Evolutionary conservation across 2,329 filamentous ascomycete genomes (phyloP).

Genomic region (Sclerotinia nivalis): DNA sequence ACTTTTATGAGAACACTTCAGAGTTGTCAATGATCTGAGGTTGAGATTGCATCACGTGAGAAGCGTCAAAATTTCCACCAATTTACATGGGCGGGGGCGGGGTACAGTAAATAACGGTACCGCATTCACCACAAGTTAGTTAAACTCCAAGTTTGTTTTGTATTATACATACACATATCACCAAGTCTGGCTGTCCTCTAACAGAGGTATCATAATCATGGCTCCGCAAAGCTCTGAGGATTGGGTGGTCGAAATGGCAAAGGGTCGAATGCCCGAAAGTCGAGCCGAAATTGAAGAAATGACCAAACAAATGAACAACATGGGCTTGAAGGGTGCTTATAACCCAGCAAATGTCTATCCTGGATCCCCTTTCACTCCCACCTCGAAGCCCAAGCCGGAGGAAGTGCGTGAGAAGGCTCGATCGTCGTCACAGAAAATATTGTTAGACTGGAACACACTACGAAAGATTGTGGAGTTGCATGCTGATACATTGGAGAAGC

Average conservation of each 20-base stretch:
- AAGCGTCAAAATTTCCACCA: too few relatives aligned
- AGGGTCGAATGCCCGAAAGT: background rate
- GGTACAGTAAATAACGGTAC: background rate
- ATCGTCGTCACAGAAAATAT: background rate
- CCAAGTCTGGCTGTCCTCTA: background rate
- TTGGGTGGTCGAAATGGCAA: background rate
- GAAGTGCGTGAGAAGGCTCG: background rate
- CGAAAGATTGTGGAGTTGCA: background rate
- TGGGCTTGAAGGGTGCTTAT: conserved; percentile 1
- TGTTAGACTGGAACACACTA: background rate
- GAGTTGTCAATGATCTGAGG: too few relatives aligned
- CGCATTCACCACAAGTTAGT: too few relatives aligned
- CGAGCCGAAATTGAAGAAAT: background rate
- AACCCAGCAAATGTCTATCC: background rate
- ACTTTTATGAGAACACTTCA: too few relatives aligned
- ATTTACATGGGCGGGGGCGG: background rate
- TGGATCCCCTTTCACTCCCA: background rate
- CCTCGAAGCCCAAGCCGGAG: background rate
- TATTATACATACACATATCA: background rate
- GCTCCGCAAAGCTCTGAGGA: background rate
- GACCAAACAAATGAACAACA: background rate
- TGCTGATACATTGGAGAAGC: background rate
- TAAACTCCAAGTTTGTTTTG: background rate
- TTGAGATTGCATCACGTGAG: too few relatives aligned
- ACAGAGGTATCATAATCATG: background rate